These are phyloP conservation scores for Phytopythium sindhum DNA, from an alignment of 352 stramenopile genomes.

Conservation along the genomic window DNA sequence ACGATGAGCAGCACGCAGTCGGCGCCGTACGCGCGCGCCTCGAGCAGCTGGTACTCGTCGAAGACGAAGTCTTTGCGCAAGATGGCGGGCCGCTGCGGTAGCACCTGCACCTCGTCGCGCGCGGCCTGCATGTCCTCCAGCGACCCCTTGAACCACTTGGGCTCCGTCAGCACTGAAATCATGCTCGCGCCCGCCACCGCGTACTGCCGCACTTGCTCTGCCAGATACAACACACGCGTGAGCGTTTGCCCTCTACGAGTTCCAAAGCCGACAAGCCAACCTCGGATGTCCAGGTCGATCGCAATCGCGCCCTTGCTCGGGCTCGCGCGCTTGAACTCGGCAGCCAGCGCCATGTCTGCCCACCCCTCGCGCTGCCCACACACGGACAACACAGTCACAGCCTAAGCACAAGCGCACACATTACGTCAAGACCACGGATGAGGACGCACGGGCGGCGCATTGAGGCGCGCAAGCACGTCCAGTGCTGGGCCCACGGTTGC, in stretches of 20 bases:
- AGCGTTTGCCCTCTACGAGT: background rate
- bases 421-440: background rate
- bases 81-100: conserved; percentile 59
- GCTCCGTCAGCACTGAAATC: conserved; percentile 97
- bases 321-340: conserved; percentile 98
- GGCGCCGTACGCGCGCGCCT: conserved; percentile 92
- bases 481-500: conserved; percentile 76
- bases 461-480: conserved; percentile 80
- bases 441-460: conserved; percentile 65
- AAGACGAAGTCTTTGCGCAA: conserved; percentile 96
- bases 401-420: background rate
- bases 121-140: conserved; percentile 82
- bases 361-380: conserved; percentile 46
- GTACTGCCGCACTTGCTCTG: conserved; percentile 92
- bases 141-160: conserved; percentile 96
- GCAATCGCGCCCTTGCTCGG: conserved; percentile 97
- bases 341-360: conserved; percentile 90
- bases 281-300: conserved; percentile 56
- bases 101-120: conserved; percentile 41
- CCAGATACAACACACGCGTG: conserved; percentile 12
- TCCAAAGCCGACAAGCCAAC: conserved; percentile 18
- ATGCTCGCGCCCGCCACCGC: conserved; percentile 91
- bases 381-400: conserved; percentile 7
- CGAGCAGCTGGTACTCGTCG: conserved; percentile 92
- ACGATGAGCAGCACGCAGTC: conserved; percentile 99